Evolutionary conservation across 2,329 filamentous ascomycete genomes (phyloP).

Genomic region (Sarocladium strictum): DNA sequence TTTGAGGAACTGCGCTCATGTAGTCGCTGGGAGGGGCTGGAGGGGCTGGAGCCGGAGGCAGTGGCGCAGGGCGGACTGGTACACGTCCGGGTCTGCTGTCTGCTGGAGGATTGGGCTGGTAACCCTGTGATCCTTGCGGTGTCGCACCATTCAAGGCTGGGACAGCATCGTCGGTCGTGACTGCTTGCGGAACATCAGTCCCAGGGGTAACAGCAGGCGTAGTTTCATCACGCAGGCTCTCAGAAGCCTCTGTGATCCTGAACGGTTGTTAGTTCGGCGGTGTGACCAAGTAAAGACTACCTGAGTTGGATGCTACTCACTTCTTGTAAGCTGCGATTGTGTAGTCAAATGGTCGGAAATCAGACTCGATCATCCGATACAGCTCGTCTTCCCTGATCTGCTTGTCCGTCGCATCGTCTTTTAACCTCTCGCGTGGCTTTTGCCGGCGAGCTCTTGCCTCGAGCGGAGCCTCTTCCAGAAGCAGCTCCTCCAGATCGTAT

Average conservation of each 20-base stretch:
- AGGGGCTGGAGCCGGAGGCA: conserved; percentile 15
- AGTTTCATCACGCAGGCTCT: conserved; percentile 13
- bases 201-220: conserved; percentile 8
- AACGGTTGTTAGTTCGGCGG: too few relatives aligned
- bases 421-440: conserved; percentile 85
- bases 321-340: conserved; percentile 73
- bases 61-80: not conserved
- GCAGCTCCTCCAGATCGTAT: conserved; percentile 89
- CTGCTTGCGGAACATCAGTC: conserved; percentile 33
- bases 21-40: conserved; percentile 35
- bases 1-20: conserved; percentile 39
- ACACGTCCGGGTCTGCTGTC: conserved; percentile 10
- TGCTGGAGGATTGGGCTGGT: conserved; percentile 11
- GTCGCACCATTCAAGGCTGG: conserved; percentile 17
- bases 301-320: too few relatives aligned
- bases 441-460: conserved; percentile 89
- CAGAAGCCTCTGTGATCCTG: conserved; percentile 31
- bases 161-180: conserved; percentile 46
- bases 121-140: conserved; percentile 3
- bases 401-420: conserved; percentile 90
- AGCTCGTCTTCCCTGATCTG: conserved; percentile 93
- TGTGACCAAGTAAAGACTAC: too few relatives aligned
- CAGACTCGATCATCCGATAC: conserved; percentile 86
- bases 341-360: conserved; percentile 95
- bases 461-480: conserved; percentile 89